Evolutionary conservation across 306 rosid species (phyloP).

Genomic region (Heteromeles arbutifolia): DNA sequence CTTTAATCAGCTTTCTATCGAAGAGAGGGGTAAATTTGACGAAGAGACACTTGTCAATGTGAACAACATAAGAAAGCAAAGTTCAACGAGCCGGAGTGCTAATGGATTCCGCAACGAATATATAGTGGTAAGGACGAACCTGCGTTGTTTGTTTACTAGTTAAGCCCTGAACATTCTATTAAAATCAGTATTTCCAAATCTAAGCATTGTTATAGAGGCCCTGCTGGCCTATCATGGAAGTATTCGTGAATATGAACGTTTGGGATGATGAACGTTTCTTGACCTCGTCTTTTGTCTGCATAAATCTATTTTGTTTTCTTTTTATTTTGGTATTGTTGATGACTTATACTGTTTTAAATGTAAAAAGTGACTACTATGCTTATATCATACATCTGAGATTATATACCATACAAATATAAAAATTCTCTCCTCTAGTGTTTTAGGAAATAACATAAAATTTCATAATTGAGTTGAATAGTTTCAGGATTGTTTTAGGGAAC

Average conservation of each 20-base stretch:
- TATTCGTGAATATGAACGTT: neutral
- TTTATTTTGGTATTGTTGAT: neutral
- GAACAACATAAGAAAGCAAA: slow-evolving; percentile 73
- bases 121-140: slow-evolving; percentile 60
- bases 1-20: slow-evolving; percentile 93
- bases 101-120: slow-evolving; percentile 93
- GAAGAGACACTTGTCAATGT: slow-evolving; percentile 96
- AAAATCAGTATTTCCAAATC: neutral
- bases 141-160: neutral
- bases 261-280: neutral
- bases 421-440: neutral
- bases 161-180: neutral
- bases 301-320: neutral
- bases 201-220: neutral
- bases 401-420: neutral
- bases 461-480: neutral
- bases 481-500: neutral
- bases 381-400: neutral
- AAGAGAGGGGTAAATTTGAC: slow-evolving; percentile 96
- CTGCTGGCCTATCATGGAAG: neutral
- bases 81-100: slow-evolving; percentile 62
- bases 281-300: neutral
- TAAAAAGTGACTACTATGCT: neutral
- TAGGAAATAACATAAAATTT: neutral
- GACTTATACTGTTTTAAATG: neutral